phyloP scores from a whole-genome alignment of 2,329 filamentous ascomycete species.

The Xylaria sp. region DNA sequence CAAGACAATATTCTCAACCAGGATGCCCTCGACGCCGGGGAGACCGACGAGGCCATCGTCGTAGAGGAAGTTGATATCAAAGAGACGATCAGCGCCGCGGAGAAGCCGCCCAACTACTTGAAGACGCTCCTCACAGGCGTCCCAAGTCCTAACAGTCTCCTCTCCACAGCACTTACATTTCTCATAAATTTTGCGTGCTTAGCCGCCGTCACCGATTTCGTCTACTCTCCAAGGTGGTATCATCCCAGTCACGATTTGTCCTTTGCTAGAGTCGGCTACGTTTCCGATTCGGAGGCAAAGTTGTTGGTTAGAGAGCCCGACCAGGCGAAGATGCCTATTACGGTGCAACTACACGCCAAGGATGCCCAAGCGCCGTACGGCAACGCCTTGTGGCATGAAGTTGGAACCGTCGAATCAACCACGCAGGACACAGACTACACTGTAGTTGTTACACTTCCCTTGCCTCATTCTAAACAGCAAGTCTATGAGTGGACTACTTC shows the following conservation, averaged over 20 bases:
- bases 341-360: slow-evolving; percentile 71
- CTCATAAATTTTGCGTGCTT: slow-evolving; percentile 77
- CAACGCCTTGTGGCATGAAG: slow-evolving; percentile 72
- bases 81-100: slow-evolving; percentile 70
- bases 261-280: slow-evolving; percentile 87
- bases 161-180: slow-evolving; percentile 75
- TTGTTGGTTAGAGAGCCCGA: slow-evolving; percentile 89
- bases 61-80: slow-evolving; percentile 68
- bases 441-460: slow-evolving; percentile 71
- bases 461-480: slow-evolving; percentile 74
- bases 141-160: slow-evolving; percentile 75
- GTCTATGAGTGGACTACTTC: slow-evolving; percentile 87
- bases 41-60: slow-evolving; percentile 51
- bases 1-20: slow-evolving; percentile 59
- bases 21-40: slow-evolving; percentile 51
- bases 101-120: slow-evolving; percentile 67
- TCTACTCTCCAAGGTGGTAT: slow-evolving; percentile 77
- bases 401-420: slow-evolving; percentile 72
- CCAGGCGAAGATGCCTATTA: slow-evolving; percentile 77
- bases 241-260: slow-evolving; percentile 80
- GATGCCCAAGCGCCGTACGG: slow-evolving; percentile 64
- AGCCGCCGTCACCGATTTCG: slow-evolving; percentile 77
- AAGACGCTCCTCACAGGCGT: slow-evolving; percentile 79
- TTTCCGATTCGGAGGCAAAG: slow-evolving; percentile 82
- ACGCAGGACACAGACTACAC: slow-evolving; percentile 87